Evolutionary conservation across 129 eudicot genomes (phyloP), one percentile per base, ranked within the genome.

Genomic region (Calendula officinalis): DNA sequence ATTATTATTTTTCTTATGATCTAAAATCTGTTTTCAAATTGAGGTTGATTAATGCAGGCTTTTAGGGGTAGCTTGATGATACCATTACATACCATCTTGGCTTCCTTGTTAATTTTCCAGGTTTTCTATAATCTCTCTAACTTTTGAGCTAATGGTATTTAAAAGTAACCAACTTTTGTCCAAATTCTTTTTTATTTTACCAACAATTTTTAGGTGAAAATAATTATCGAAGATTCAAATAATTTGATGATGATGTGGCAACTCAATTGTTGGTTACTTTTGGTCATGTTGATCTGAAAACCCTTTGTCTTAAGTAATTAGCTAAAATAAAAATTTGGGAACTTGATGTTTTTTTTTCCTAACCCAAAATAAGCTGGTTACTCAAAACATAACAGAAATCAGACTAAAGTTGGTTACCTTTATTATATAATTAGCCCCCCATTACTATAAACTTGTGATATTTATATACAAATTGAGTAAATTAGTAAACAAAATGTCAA

Each of bases 11-110:
- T 22, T 22, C 30, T 22, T 22, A 22, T 22, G 30, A 22, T 22
- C 30, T 22, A 22, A 22, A 22, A 22, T 11, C 5, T 45, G 50
- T 45, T 45, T 45, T 3, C 16, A 3, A 22, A 22, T 10, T 11
- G 46, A 8, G 66, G 38, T 64, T 59, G 35, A 30, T 60, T 10
- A 34, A 72, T 77, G 69, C 91, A 92, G 99, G 99, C 91, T 56
- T 92, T 88, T 74, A 88, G 84, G 74, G 61, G 91, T 66, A 83
- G 72, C 79, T 81, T 92, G 78, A 88, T 88, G 99, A 83, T 92
- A 69, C 91, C 99, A 32, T 33, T 78, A 40, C 99, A 92, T 73
- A 70, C 83, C 62, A 68, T 85, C 74, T 64, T 92, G 79, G 99
- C 95, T 40, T 67, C 73, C 49, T 71, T 81, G 69, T 80, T 88